Evolutionary conservation across 2,329 filamentous ascomycete genomes (phyloP).

Genomic region (Calonectria pteridis): DNA sequence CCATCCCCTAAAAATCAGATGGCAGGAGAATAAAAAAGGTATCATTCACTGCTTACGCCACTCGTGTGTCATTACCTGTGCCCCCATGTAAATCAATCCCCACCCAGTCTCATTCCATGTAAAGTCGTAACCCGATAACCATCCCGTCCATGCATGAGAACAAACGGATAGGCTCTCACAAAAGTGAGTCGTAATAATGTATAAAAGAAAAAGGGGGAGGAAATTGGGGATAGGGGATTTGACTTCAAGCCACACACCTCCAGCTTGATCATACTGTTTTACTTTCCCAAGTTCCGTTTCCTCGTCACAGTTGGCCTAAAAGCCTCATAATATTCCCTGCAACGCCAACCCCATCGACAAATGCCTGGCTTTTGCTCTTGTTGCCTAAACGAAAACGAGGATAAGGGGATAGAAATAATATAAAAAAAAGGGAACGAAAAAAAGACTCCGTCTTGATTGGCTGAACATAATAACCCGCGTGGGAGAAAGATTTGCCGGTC

Average conservation of each 20-base stretch:
- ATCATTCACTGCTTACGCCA: slow-evolving; percentile 40
- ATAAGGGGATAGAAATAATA: neutral
- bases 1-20: neutral
- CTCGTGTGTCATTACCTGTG: slow-evolving; percentile 27
- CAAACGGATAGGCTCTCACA: neutral
- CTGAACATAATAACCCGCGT: neutral
- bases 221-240: neutral
- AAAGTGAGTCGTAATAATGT: neutral
- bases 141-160: slow-evolving; percentile 1
- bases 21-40: slow-evolving; percentile 26
- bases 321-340: slow-evolving; percentile 20
- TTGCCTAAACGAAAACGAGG: slow-evolving; percentile 14
- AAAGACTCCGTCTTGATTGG: neutral
- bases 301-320: neutral
- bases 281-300: neutral
- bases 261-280: neutral
- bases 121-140: slow-evolving; percentile 21
- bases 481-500: neutral
- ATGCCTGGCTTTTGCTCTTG: slow-evolving; percentile 37
- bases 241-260: neutral
- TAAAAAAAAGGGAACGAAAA: slow-evolving; percentile 15
- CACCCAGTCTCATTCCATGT: slow-evolving; percentile 9
- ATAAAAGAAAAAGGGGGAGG: neutral
- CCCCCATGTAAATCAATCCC: slow-evolving; percentile 9
- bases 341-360: slow-evolving; percentile 36